Evolutionary conservation across 2,329 filamentous ascomycete genomes (phyloP), one percentile per base, ranked within the genome.

Genomic region (Aspergillus transmontanensis): DNA sequence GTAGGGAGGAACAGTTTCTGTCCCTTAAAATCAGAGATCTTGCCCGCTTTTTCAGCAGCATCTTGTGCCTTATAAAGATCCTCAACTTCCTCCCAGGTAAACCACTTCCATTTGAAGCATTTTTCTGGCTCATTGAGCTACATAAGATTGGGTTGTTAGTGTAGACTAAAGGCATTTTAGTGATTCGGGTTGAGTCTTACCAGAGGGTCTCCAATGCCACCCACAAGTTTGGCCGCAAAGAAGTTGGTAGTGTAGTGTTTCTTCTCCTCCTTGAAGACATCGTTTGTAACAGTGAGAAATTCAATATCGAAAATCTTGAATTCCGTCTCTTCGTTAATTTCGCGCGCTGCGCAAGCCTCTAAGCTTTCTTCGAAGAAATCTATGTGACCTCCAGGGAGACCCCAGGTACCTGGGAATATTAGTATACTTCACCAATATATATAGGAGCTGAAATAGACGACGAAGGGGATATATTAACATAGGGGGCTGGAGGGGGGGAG

Each of bases 241-340:
- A 91, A 93, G 3, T 93, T 75, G 0, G 91, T 94, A 57, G 93
- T 82, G 71, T 94, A 94, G 72, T 94, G 91, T 75, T 89, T 91
- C 0, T 76, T 77, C n/a, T 84, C 82, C 0, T 72, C 71, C 1
- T 76, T 71, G 72, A 93, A 91, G 0, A 90, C 72, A 69, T 89
- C 87, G 71, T 93, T 92, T 6, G 89, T 92, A 0, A 87, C 84
- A 0, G 84, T 86, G 0, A 89, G 67, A 45, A 90, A 83, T 53
- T 80, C 81, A 6, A 85, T 56, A 7, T 84, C 81, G 1, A 75
- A 79, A 1, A 93, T 80, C 0, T 76, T 69, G 0, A 93, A 80
- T 0, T 85, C 89, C 0, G 91, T 92, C 72, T 94, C 91, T 73
- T 94, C 91, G 0, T 86, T 72, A 0, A 86, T 81, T 76, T 94